These are phyloP conservation scores for Leccinum pellstonianum DNA, from an alignment of 768 basidiomycete species.

Conservation along the genomic window DNA sequence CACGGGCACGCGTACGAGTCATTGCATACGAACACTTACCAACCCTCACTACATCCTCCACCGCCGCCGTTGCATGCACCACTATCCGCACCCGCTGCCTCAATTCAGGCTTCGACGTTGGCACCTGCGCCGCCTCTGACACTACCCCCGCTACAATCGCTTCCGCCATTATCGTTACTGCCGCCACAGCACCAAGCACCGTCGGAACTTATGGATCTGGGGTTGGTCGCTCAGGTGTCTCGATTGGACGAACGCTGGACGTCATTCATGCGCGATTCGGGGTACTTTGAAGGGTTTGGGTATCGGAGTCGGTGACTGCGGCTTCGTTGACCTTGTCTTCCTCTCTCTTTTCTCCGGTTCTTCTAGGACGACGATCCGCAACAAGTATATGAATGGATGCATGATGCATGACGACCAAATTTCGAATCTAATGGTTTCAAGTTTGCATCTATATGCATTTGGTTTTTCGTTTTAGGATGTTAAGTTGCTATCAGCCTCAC, in stretches of 20 bases:
- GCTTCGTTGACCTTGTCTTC: not conserved
- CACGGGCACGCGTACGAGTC: not conserved
- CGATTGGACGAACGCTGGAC: slow-evolving; percentile 59
- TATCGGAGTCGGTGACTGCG: slow-evolving; percentile 24
- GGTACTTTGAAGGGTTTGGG: slow-evolving; percentile 40
- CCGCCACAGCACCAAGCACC: slow-evolving; percentile 21
- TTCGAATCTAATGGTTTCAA: not conserved
- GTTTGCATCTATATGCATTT: not conserved
- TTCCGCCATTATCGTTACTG: not conserved
- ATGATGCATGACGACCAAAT: not conserved
- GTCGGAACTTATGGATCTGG: slow-evolving; percentile 56
- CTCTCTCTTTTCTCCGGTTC: not conserved
- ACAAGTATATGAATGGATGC: not conserved
- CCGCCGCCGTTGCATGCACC: not conserved
- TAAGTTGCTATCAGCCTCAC: not conserved
- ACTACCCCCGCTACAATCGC: not conserved
- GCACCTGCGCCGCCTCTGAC: not conserved
- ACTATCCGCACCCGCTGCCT: not conserved
- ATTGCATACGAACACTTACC: not conserved
- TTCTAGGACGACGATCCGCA: not conserved
- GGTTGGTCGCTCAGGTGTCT: slow-evolving; percentile 56
- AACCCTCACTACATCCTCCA: not conserved
- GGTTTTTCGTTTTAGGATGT: not conserved
- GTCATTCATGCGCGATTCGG: slow-evolving; percentile 60
- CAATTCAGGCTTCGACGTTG: not conserved